Percentiles rank a stretch among this genome's conserved stretches.
These are phyloP conservation scores for Yamadazyma pseudoaaseri DNA, from an alignment of 1,139 yeast species.

Conservation along the genomic window DNA sequence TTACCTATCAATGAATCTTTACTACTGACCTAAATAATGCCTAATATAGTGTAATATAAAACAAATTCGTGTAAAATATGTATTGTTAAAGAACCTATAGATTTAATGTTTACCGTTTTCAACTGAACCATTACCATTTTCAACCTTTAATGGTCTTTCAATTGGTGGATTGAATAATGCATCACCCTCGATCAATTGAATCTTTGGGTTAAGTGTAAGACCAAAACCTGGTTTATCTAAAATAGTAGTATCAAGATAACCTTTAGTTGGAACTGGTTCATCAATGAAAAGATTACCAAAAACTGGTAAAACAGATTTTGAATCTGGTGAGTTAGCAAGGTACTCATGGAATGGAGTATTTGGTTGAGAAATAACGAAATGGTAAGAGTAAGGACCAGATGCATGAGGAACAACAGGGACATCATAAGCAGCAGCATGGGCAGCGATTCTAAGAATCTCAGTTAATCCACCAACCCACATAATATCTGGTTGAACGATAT, in stretches of 20 bases:
- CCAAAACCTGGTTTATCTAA: constrained; percentile 51
- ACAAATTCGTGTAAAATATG: no score
- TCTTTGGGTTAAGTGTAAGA: constrained; percentile 40
- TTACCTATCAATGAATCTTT: no score
- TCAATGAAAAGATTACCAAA: constrained; percentile 44
- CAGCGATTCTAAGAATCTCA: constrained; percentile 43
- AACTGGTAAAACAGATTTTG: constrained; percentile 43
- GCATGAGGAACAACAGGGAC: constrained; percentile 54
- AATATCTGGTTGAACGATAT: constrained; percentile 50
- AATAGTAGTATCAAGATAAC: constrained; percentile 32
- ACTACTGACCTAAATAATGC: no score
- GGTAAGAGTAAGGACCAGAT: constrained; percentile 50
- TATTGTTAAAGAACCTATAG: no score
- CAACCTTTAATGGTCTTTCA: constrained; percentile 27
- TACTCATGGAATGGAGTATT: constrained; percentile 54
- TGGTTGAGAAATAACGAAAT: constrained; percentile 46
- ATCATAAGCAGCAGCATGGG: constrained; percentile 51
- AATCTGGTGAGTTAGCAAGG: constrained; percentile 49
- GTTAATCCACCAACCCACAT: constrained; percentile 56
- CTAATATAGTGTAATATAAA: no score
- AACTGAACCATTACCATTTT: no score
- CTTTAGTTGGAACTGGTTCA: constrained; percentile 47
- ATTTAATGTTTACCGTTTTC: no score
- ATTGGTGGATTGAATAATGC: constrained; percentile 34
- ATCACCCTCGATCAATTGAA: constrained; percentile 40